A percentile compares a stretch with the other conserved stretches of the same genome.
Evolutionary conservation across 2,329 filamentous ascomycete genomes (phyloP).

Genomic region (Alternaria sp.): DNA sequence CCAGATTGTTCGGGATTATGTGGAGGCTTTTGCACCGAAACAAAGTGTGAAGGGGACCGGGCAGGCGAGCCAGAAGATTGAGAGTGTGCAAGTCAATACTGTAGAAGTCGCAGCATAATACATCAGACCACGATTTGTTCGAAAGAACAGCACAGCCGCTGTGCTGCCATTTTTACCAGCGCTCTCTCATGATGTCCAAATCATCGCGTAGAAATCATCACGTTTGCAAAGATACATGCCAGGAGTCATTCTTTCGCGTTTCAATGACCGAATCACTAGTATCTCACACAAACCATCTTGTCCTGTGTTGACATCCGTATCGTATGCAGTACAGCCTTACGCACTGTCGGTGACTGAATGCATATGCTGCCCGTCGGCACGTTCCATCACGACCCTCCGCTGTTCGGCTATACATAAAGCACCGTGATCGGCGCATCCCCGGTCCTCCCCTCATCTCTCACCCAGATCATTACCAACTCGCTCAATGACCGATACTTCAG

Average conservation of each 20-base stretch:
- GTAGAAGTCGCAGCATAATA: not conserved
- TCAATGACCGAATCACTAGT: not conserved
- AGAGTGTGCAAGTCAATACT: not conserved
- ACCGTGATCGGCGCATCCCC: not conserved
- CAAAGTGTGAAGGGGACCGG: not conserved
- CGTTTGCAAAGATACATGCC: not conserved
- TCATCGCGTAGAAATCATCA: not conserved
- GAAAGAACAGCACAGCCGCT: not conserved
- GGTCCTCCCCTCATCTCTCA: not conserved
- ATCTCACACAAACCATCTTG: not conserved
- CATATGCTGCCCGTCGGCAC: not conserved
- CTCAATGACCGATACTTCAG: not conserved
- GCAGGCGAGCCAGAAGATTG: not conserved
- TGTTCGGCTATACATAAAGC: not conserved
- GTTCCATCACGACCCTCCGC: not conserved
- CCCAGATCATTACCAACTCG: not conserved
- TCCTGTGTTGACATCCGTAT: not conserved
- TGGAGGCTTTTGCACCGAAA: not conserved
- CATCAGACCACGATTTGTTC: not conserved
- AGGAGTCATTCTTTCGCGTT: accelerated
- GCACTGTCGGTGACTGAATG: not conserved
- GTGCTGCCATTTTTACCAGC: accelerated
- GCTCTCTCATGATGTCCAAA: not conserved
- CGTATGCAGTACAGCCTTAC: not conserved
- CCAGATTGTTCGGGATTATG: slow-evolving; percentile 49